phyloP scores from a whole-genome alignment of 352 stramenopile genomes.

The Phytophthora europaea region DNA sequence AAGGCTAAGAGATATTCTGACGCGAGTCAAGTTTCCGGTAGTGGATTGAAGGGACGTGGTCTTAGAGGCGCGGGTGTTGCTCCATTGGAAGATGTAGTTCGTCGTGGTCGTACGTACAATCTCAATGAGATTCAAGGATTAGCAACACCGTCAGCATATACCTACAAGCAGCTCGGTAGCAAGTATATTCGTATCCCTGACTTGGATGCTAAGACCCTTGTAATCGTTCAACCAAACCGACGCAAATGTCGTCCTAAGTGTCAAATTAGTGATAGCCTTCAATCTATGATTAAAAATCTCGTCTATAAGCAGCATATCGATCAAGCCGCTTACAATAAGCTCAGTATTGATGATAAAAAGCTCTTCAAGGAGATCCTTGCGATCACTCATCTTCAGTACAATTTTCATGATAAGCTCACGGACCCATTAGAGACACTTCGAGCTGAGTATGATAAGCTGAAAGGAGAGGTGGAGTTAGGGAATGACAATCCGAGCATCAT shows the following conservation, averaged over 20 bases:
- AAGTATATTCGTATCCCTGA: conserved; percentile 9
- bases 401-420: neutral
- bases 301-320: neutral
- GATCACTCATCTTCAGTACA: neutral
- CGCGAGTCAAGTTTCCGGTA: neutral
- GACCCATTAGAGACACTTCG: conserved; percentile 8
- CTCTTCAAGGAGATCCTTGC: neutral
- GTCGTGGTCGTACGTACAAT: neutral
- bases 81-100: neutral
- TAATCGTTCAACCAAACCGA: conserved; percentile 19
- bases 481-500: conserved; percentile 21
- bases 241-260: conserved; percentile 10
- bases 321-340: neutral
- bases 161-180: neutral
- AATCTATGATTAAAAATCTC: conserved; percentile 10
- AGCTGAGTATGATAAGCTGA: conserved; percentile 30
- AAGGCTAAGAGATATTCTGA: neutral
- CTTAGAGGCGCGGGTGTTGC: neutral
- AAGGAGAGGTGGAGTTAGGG: conserved; percentile 19
- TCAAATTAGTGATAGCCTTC: conserved; percentile 16
- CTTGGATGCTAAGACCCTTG: conserved; percentile 23
- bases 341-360: neutral
- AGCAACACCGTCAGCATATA: neutral
- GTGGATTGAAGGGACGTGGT: neutral
- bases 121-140: conserved; percentile 2